Conservation (phyloP, 2,329 filamentous ascomycete genomes). For the Rhynchosporium agropyri region DNA sequence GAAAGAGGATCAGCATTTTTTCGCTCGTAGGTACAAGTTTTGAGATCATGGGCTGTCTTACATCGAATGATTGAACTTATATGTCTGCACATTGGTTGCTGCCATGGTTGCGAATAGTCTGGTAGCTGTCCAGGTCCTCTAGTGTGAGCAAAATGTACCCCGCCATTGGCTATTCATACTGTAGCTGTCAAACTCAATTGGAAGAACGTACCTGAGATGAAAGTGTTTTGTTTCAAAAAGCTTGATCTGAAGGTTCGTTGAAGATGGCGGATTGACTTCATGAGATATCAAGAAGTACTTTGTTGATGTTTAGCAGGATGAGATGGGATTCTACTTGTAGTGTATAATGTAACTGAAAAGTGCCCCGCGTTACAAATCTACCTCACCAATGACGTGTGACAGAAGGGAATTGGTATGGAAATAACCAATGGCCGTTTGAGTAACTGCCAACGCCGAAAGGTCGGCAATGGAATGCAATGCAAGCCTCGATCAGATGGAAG, state of each 20-base stretch:
- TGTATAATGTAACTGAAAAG: background rate
- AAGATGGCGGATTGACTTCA: conserved; percentile 33
- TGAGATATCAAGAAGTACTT: conserved; percentile 21
- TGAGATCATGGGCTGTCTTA: conserved; percentile 42
- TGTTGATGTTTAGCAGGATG: conserved; percentile 12
- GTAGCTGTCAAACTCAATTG: background rate
- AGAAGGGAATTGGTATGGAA: background rate
- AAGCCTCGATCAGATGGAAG: background rate
- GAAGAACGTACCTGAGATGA: conserved; percentile 33
- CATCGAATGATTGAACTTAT: conserved; percentile 92
- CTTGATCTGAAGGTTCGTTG: conserved; percentile 31
- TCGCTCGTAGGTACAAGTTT: no score
- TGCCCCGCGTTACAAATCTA: conserved; percentile 4
- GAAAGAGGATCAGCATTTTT: conserved; percentile 29
- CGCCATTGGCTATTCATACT: conserved; percentile 14
- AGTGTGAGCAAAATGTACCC: conserved; percentile 27
- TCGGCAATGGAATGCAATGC: background rate
- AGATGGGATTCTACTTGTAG: background rate
- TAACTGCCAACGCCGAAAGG: conserved; percentile 10
- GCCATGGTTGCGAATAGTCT: conserved; percentile 50
- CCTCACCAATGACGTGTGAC: conserved; percentile 20
- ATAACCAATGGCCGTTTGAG: background rate
- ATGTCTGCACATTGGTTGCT: conserved; percentile 67
- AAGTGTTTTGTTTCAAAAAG: conserved; percentile 27
- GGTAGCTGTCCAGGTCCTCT: conserved; percentile 33